Percentiles rank a stretch among this genome's conserved stretches.
Evolutionary conservation across 805 yeast genomes (phyloP).

Genomic region (Soucietia sequanensis): DNA sequence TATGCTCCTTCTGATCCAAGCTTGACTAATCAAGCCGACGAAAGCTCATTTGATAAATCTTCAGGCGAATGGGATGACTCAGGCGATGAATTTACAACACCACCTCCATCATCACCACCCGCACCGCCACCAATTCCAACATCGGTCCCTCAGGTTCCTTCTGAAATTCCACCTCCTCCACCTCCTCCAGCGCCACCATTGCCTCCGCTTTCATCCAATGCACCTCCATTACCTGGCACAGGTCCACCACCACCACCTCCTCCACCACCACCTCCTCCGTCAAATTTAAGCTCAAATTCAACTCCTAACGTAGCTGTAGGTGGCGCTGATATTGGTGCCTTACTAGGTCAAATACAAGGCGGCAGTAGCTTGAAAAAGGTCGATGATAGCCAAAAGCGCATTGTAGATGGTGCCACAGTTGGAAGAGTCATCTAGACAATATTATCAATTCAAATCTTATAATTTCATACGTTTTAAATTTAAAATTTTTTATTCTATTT

Average conservation of each 20-base stretch:
- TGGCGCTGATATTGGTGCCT: conserved; percentile 42
- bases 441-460: too few species aligned
- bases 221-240: too few species aligned
- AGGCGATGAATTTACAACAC: conserved; percentile 20
- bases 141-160: conserved; percentile 11
- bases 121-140: conserved; percentile 25
- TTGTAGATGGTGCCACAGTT: conserved; percentile 45
- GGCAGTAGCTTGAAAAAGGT: conserved; percentile 56
- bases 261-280: conserved; percentile 28
- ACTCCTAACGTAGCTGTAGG: conserved; percentile 22
- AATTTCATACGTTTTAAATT: conserved; percentile 2
- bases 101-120: conserved; percentile 14
- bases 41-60: too few species aligned
- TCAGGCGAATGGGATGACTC: too few species aligned
- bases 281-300: conserved; percentile 30
- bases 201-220: conserved; percentile 27
- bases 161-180: conserved; percentile 18
- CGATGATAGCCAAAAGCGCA: conserved; percentile 44
- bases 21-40: conserved; percentile 15
- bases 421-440: conserved; percentile 47
- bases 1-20: conserved; percentile 8
- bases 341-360: conserved; percentile 55
- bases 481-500: conserved; percentile 1
- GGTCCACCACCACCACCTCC: conserved; percentile 27
- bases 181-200: conserved; percentile 23